Evolutionary conservation across 768 basidiomycete species (phyloP).

Genomic region (Mycena metata): DNA sequence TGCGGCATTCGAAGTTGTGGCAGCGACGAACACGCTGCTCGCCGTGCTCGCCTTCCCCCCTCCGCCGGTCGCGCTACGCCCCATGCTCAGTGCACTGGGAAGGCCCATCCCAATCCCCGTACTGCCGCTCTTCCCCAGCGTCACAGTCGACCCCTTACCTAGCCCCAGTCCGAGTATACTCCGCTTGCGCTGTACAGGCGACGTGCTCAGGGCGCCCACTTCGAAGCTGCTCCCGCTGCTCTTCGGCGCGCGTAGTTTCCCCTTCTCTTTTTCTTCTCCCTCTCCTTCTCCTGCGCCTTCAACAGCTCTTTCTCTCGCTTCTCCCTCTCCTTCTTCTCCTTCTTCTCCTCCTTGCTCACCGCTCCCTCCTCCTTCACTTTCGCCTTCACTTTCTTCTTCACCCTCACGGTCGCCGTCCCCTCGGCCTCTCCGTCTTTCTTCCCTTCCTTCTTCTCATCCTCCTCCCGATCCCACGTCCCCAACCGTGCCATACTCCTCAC

Average conservation of each 20-base stretch:
- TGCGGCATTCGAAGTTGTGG: slow-evolving; percentile 12
- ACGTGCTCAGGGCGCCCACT: slow-evolving; percentile 66
- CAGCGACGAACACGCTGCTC: slow-evolving; percentile 46
- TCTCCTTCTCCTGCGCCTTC: slow-evolving; percentile 45
- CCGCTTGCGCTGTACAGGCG: slow-evolving; percentile 69
- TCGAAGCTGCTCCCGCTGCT: slow-evolving; percentile 78
- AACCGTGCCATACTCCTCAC: slow-evolving; percentile 82
- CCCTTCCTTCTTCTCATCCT: slow-evolving; percentile 45
- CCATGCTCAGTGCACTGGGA: slow-evolving; percentile 35
- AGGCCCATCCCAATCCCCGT: slow-evolving; percentile 34
- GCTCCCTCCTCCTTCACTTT: slow-evolving; percentile 48
- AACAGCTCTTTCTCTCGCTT: slow-evolving; percentile 46
- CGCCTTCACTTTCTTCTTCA: slow-evolving; percentile 48
- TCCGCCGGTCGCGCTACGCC: slow-evolving; percentile 26
- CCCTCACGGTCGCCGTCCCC: slow-evolving; percentile 47
- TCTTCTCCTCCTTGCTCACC: slow-evolving; percentile 47
- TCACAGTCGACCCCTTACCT: neutral
- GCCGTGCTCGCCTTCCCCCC: slow-evolving; percentile 43
- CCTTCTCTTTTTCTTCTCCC: slow-evolving; percentile 49
- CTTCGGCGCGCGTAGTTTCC: slow-evolving; percentile 52
- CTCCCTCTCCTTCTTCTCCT: slow-evolving; percentile 47
- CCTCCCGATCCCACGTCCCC: slow-evolving; percentile 50
- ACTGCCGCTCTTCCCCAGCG: slow-evolving; percentile 23
- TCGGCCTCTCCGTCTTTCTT: slow-evolving; percentile 57
- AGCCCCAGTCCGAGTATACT: slow-evolving; percentile 64